phyloP scores from a whole-genome alignment of 208 protist species.

The Trypanosoma platydactyli region DNA sequence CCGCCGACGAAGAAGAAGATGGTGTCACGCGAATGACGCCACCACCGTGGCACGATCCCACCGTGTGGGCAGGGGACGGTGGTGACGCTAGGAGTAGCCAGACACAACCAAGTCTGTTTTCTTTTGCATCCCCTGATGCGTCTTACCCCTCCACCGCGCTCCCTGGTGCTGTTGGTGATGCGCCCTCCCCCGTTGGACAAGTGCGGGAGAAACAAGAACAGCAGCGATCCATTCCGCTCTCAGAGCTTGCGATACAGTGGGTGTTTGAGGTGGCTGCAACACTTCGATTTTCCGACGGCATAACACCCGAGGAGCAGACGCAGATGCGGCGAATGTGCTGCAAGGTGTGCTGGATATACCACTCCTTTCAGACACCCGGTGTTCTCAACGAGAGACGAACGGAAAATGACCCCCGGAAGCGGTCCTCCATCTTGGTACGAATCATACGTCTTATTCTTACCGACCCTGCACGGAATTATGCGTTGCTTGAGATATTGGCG shows the following conservation, averaged over 20 bases:
- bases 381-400: not conserved
- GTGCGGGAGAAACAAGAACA: slow-evolving; percentile 3
- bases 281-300: slow-evolving; percentile 21
- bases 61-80: too few relatives aligned
- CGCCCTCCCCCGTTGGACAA: not conserved
- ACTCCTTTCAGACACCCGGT: not conserved
- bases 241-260: slow-evolving; percentile 35
- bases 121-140: too few relatives aligned
- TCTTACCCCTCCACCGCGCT: too few relatives aligned
- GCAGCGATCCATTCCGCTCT: not conserved
- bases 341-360: slow-evolving; percentile 53
- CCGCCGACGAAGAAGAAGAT: not conserved
- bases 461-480: slow-evolving; percentile 38
- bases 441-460: slow-evolving; percentile 53
- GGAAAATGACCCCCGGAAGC: not conserved
- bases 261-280: slow-evolving; percentile 39
- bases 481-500: slow-evolving; percentile 64
- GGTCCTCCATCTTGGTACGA: slow-evolving; percentile 35
- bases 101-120: too few relatives aligned
- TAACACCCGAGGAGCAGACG: slow-evolving; percentile 22
- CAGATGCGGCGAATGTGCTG: slow-evolving; percentile 40
- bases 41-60: too few relatives aligned
- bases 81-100: too few relatives aligned
- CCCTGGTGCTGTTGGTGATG: too few relatives aligned
- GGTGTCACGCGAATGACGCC: not conserved